Evolutionary conservation across 495 filamentous ascomycete species (phyloP).

Genomic region (Immersiella caudata): DNA sequence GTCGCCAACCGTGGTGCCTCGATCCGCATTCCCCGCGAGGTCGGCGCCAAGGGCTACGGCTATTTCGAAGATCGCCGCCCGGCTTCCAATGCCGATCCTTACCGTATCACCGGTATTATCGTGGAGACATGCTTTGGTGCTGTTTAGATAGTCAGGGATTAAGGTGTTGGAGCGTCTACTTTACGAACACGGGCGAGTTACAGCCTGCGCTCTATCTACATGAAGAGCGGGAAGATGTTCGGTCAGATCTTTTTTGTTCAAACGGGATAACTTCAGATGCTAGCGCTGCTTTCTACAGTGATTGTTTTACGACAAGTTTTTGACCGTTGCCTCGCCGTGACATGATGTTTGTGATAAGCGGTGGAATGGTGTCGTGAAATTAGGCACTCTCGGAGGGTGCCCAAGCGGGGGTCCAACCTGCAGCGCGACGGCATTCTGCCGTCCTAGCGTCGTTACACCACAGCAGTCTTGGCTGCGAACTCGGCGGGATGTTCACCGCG

Average conservation of each 20-base stretch:
- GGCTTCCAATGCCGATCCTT: slow-evolving; percentile 93
- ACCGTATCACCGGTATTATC: slow-evolving; percentile 51
- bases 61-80: slow-evolving; percentile 98
- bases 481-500: neutral
- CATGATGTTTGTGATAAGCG: neutral
- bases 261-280: neutral
- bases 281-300: neutral
- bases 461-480: neutral
- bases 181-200: neutral
- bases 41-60: slow-evolving; percentile 90
- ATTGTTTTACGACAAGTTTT: neutral
- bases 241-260: neutral
- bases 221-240: neutral
- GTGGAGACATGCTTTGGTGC: neutral
- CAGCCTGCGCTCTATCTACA: slow-evolving; percentile 1
- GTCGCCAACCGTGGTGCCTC: slow-evolving; percentile 90
- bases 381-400: neutral
- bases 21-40: slow-evolving; percentile 90
- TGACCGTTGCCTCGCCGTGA: neutral
- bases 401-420: neutral
- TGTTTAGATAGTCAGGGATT: neutral
- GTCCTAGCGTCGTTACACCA: neutral
- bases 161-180: neutral
- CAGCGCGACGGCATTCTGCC: neutral
- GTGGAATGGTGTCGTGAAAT: neutral